Conservation (phyloP, 306 rosid genomes). For the Cotoneaster glaucophyllus region DNA sequence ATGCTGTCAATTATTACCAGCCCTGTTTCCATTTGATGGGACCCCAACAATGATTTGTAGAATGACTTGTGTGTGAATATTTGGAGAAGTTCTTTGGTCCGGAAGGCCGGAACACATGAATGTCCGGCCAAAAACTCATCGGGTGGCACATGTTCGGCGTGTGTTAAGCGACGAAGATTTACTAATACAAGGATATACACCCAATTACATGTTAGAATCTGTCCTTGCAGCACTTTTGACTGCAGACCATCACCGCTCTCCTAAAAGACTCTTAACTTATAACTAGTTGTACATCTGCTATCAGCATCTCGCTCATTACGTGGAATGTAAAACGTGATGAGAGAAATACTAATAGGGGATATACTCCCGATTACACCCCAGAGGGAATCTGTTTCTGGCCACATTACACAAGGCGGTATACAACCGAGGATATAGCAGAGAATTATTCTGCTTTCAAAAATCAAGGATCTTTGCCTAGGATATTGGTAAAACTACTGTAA, state of each 20-base stretch:
- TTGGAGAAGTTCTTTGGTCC: background rate
- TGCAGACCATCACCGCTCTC: too few relatives aligned
- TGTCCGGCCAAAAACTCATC: background rate
- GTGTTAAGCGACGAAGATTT: background rate
- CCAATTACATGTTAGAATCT: background rate
- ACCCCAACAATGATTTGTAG: background rate
- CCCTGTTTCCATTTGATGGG: background rate
- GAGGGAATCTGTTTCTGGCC: background rate
- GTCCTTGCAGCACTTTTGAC: background rate
- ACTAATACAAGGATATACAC: background rate
- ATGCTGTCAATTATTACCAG: background rate
- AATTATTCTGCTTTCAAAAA: too few relatives aligned
- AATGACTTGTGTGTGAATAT: background rate
- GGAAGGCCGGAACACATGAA: background rate
- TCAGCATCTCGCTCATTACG: background rate
- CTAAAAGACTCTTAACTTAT: too few relatives aligned
- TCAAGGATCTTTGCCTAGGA: too few relatives aligned
- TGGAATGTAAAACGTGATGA: background rate
- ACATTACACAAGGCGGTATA: too few relatives aligned
- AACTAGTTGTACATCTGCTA: too few relatives aligned
- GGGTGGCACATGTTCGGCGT: background rate
- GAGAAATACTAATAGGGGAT: background rate
- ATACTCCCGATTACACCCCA: background rate
- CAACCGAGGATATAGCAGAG: background rate
- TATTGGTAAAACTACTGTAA: background rate